Base-by-base conservation (phyloP, 345 rosid species). In the Aurinia saxatilis region DNA sequence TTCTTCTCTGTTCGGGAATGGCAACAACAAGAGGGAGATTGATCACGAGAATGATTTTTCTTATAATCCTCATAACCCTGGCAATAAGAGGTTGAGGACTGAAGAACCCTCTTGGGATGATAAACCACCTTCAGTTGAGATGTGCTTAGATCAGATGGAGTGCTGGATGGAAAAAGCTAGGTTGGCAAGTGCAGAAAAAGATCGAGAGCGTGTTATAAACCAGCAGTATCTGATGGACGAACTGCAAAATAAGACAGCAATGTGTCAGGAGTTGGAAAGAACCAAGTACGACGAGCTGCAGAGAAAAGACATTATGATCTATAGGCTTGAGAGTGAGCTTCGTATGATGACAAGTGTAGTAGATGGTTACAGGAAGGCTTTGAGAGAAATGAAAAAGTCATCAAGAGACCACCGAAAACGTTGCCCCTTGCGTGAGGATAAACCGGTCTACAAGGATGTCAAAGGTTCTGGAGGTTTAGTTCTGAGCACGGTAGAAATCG, bases 391-490 rank as follows among this genome's bases (percentile, higher is more conserved):
- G 1, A 76, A 75, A 34, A 73, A 73, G 68, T 77, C 84, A 57
- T 87, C 82, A 65, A 66, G 81, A 13, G 87, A 90, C 37, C 89
- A 90, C 48, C 79, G 88, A 64, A 80, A 80, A 13, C 78, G 69
- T 35, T 79, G 65, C 66, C 80, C 75, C 2, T 64, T 67, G 58
- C 81, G 77, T 39, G 87, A 80, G 57, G 84, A 79, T 38, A 52
- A 52, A 36, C 84, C 91, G 3, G 78, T 87, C 47, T 90, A 90
- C 76, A 73, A 75, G 78, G 95, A 90, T 79, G 82, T 81, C 36
- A 66, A 80, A 52, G 95, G 96, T 8, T 76, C 87, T 17, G 85
- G 88, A 10, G 97, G 97, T 50, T 84, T 87, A 66, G 90, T 87
- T 18, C 16, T 93, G 81, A 82, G 90, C 64, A 50, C 74, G 46